Base-by-base conservation (phyloP, 768 basidiomycete species). In the Boletus bicolor region DNA sequence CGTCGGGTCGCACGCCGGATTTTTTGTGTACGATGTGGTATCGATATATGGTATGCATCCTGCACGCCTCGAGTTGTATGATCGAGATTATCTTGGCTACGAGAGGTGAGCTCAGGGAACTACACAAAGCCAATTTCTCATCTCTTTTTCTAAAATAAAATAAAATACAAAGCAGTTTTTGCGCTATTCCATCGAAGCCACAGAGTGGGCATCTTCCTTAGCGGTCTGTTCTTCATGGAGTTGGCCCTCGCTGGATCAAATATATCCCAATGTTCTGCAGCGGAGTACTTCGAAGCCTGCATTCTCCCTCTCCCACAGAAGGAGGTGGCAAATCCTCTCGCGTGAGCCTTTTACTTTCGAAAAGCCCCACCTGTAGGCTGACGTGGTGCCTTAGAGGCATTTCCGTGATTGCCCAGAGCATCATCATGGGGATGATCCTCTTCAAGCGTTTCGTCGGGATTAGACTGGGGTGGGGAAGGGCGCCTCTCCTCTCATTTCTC, bases 381-480 rank as follows among this genome's bases (percentile, higher is more conserved):
- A 63, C 21, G 21, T 24, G 28, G 4, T 39, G 12, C 21, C n/a
- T 35, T 38, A 63, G 64, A 41, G 4, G 8, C 10, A 57, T 56
- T 26, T 55, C 64, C 0, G 60, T 75, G 0, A 60, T 73, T 6
- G 19, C 70, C 21, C 79, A 80, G 51, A 67, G 67, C 11, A 55
- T 75, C 28, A 61, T 81, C 12, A 75, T 80, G 32, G 60, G 55
- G n/a, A 65, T 79, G 39, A 75, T 76, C 1, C 12, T 68, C 2
- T 67, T 64, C 39, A 78, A 77, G 56, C 76, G 75, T 56, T 47
- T 72, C 1, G 28, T 59, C 19, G 69, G 73, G 4, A 53, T 70
- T 7, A 73, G 73, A 41, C 63, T 63, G 0, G 76, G 76, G 10
- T 76, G 75, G 76, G 76, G 75, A 28, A 71, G 76, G 46, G 70